Conservation (phyloP, 371 early-diverging fungal genomes). For the Amoeboradix gromovi region DNA sequence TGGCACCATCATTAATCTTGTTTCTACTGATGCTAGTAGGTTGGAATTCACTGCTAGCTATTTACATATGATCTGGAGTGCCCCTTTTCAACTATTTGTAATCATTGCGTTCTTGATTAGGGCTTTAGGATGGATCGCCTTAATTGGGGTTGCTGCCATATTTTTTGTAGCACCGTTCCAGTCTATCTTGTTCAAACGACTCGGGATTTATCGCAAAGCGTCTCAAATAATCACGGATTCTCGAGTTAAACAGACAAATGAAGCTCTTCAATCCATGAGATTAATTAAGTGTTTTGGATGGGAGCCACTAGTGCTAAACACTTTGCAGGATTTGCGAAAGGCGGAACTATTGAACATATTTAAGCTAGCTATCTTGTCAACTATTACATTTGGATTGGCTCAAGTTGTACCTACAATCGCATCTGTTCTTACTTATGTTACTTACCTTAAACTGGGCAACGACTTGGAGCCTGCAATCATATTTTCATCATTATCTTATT, state of each 20-base stretch:
- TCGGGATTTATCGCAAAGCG: background rate
- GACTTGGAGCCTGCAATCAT: constrained; percentile 42
- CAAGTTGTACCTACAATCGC: constrained; percentile 64
- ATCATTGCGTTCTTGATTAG: background rate
- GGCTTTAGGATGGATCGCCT: background rate
- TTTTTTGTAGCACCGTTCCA: background rate
- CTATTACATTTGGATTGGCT: constrained; percentile 16
- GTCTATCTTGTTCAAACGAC: background rate
- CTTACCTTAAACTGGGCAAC: constrained; percentile 23
- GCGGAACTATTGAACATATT: constrained; percentile 38
- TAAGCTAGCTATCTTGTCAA: constrained; percentile 22
- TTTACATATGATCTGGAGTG: constrained; percentile 3
- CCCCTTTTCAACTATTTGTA: constrained; percentile 1
- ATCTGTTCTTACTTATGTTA: constrained; percentile 45
- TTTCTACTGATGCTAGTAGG: constrained; percentile 4
- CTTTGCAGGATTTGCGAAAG: constrained; percentile 40
- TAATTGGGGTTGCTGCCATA: background rate
- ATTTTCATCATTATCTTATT: constrained; percentile 60
- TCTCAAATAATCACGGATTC: constrained; percentile 9
- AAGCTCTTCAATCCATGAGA: constrained; percentile 65
- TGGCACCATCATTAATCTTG: background rate
- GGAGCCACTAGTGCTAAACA: constrained; percentile 21
- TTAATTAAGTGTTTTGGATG: constrained; percentile 63
- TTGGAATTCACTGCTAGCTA: constrained; percentile 3
- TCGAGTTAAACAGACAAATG: constrained; percentile 22